These are phyloP conservation scores for Leavenworthia alabamica DNA, from an alignment of 345 rosid genomes.

Conservation along the genomic window DNA sequence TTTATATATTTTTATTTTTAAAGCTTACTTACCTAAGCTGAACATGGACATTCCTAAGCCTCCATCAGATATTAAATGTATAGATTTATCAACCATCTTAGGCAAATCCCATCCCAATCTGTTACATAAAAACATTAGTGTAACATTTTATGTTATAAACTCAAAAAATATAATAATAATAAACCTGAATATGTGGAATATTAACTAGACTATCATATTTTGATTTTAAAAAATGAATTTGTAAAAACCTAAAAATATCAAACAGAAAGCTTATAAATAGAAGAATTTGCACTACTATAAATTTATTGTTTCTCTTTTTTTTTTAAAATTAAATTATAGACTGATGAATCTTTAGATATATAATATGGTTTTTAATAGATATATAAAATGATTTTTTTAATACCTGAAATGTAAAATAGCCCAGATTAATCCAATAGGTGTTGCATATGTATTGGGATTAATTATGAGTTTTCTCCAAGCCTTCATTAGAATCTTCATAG, in stretches of 20 bases:
- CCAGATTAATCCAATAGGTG: conserved; percentile 64
- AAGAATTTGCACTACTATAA: conserved; percentile 1
- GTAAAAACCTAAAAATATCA: neutral
- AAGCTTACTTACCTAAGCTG: conserved; percentile 68
- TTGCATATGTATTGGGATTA: conserved; percentile 82
- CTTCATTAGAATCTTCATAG: conserved; percentile 41
- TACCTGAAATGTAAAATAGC: conserved; percentile 76
- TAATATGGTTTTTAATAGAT: neutral
- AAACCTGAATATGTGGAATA: neutral
- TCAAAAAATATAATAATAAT: neutral
- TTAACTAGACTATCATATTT: neutral
- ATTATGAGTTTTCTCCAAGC: conserved; percentile 60
- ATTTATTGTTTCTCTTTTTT: conserved; percentile 6
- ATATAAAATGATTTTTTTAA: neutral
- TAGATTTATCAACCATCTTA: conserved; percentile 53
- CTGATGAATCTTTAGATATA: conserved; percentile 11
- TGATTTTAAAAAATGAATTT: neutral
- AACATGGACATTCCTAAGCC: conserved; percentile 98
- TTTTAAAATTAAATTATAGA: too few species aligned
- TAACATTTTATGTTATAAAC: neutral
- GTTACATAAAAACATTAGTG: neutral
- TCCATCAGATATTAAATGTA: conserved; percentile 60
- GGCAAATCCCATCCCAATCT: conserved; percentile 72
- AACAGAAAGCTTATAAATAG: conserved; percentile 17
- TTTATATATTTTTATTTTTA: neutral